Base-by-base conservation (phyloP, 2,329 filamentous ascomycete species). In the Achaetomium macrosporum region DNA sequence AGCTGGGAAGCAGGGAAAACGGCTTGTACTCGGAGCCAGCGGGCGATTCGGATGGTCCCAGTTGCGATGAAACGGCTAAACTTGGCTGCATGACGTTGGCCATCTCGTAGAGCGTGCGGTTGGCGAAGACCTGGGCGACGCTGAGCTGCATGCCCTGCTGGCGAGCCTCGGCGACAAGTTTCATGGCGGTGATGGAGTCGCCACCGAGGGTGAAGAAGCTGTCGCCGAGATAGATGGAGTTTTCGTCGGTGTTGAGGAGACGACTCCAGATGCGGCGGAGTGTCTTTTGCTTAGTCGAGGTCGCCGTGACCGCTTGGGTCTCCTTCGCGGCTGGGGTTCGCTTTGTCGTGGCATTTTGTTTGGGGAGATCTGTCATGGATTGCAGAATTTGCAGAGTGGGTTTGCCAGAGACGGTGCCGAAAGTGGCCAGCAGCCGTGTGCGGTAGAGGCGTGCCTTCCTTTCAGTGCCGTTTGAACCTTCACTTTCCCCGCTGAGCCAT, bases 121-220 rank as follows among this genome's bases (percentile, higher is more conserved):
- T 63, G 57, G 59, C 62, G 53, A 55, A 52, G 41, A 55, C 37
- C 15, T 55, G 42, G 9, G 48, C 45, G 0, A 77, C 75, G 1
- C 65, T 71, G 15, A 78, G 41, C 5, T 64, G 54, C 20, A 76
- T 59, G 0, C 42, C 40, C 19, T 69, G 63, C 25, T 66, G 64
- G 36, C 73, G 64, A 2, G 71, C 70, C 2, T 52, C 46, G 4
- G 74, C 63, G 1, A 76, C 75, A 3, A 79, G 60, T 47, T 70
- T 73, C 72, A 78, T 81, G 1, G 75, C 74, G 0, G 67, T 57
- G 1, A 77, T 69, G 0, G 75, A 77, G 58, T 77, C 73, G 17
- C 76, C 76, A 8, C 76, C 75, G 0, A 76, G 67, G 0, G 66
- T 65, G 65, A 78, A 76, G 62, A 78, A 78, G 61, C 71, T 75